These are phyloP conservation scores for Hortaea sp. DNA, from an alignment of 2,329 filamentous ascomycete genomes.

Conservation along the genomic window DNA sequence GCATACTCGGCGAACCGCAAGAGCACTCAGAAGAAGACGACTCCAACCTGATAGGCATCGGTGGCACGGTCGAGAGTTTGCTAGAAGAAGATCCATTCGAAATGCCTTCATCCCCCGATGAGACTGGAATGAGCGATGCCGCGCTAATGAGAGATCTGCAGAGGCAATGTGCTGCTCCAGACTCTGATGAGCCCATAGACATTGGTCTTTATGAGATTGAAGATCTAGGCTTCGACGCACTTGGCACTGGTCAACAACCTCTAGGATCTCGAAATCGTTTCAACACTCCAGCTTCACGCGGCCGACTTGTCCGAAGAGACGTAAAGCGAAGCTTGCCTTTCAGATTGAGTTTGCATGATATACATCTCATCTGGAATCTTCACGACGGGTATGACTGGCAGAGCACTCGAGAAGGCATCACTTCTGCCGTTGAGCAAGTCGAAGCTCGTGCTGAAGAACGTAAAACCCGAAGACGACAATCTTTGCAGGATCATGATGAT, in stretches of 20 bases:
- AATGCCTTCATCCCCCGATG: constrained; percentile 21
- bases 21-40: constrained; percentile 9
- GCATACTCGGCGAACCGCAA: constrained; percentile 16
- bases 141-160: constrained; percentile 22
- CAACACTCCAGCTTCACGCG: constrained; percentile 14
- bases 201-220: constrained; percentile 22
- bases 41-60: constrained; percentile 9
- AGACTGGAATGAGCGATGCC: constrained; percentile 20
- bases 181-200: constrained; percentile 12
- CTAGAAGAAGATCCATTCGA: constrained; percentile 30
- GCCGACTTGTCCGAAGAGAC: not conserved
- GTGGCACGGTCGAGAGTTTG: constrained; percentile 26
- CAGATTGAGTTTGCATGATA: constrained; percentile 67
- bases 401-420: constrained; percentile 73
- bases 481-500: constrained; percentile 49
- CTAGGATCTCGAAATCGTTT: constrained; percentile 22
- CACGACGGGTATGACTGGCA: constrained; percentile 98
- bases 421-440: constrained; percentile 78
- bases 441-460: constrained; percentile 73
- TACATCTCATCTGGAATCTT: constrained; percentile 93
- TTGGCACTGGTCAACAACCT: constrained; percentile 16
- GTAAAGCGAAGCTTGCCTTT: constrained; percentile 39
- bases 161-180: constrained; percentile 17
- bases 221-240: constrained; percentile 25
- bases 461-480: constrained; percentile 46